Base-by-base conservation (phyloP, 2,329 filamentous ascomycete genomes). In the Lachnellula occidentalis region DNA sequence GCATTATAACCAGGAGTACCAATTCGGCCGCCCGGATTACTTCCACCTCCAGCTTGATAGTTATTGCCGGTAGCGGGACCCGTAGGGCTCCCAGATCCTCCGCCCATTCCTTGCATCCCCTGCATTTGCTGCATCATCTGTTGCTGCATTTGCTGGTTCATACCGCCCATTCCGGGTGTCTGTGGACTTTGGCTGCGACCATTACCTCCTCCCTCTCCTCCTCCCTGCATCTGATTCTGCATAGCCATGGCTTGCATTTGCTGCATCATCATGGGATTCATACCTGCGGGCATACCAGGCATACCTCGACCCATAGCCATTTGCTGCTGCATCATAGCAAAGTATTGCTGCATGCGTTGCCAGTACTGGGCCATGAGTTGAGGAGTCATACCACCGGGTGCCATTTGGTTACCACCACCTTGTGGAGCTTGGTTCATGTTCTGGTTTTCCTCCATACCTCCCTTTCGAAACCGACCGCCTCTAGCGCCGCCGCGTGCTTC, bases 281-380 rank as follows among this genome's bases (percentile, higher is more conserved):
- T 83, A 69, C 76, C 77, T 39, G 74, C 76, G 43, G 76, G 72
- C 74, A 87, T 85, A 69, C 83, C 74, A 64, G 86, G 76, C 78
- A 83, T 91, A 79, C 83, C 64, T 66, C 71, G 55, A 55, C 74
- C 75, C 85, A 92, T 92, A 48, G 86, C 87, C 81, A 95, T 90
- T 69, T 94, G 87, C 66, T 92, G 89, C 72, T 95, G 91, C 90
- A 96, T 94, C 81, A 96, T 86, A 54, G 86, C 79, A 72, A 96
- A 95, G 73, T 95, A 96, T 70, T 96, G 90, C 72, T 99, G 94
- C 92, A 99, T 97, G 47, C 92, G 85, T 71, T 96, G 90, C 84
- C 94, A 95, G 74, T 97, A 96, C 71, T 96, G 92, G 2, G 94
- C 94, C 91, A 97, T 96, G 77, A 95, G 86, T 67, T 96, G 91